Base-by-base conservation (phyloP, 768 basidiomycete genomes). In the Crepidotus variabilis region DNA sequence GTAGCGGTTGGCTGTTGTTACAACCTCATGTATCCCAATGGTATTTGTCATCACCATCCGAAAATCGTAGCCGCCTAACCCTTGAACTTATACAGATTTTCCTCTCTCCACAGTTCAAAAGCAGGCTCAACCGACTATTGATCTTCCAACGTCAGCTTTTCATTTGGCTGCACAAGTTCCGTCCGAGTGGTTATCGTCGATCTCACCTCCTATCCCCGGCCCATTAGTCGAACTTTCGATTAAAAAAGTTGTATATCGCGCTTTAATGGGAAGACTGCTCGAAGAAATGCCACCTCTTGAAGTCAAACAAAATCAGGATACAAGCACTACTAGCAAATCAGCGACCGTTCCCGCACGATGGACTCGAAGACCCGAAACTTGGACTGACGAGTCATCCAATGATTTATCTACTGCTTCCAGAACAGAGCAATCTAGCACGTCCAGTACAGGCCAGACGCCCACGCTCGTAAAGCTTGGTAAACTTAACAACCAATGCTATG, bases 1-100 rank as follows among this genome's bases (percentile, higher is more conserved):
- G 77, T 88, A 45, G 76, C 84, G 7, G 88, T 90, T 14, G 88
- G 90, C 2, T 92, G 90, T 58, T 92, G 90, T 67, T 92, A 91
- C 67, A 90, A 91, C 65, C 74, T 88, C 59, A 78, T 90, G 72
- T 69, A 73, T 28, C 69, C 77, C 10, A 61, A 74, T 63, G 86
- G 86, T 82, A 23, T 46, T 33, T 55, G 32, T 36, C 46, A 28
- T 57, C 53, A 51, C 50, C n/a, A 20, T 23, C 51, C 35, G n/a
- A n/a, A n/a, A n/a, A n/a, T n/a, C n/a, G n/a, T n/a, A n/a, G n/a
- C n/a, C n/a, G n/a, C n/a, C n/a, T n/a, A n/a, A n/a, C n/a, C n/a
- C n/a, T n/a, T n/a, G n/a, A n/a, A n/a, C n/a, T n/a, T n/a, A n/a
- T n/a, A n/a, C 53, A 84, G 87, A 86, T 67, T 86, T 87, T 60